Evolutionary conservation across 2,329 filamentous ascomycete genomes (phyloP), one percentile per base, ranked within the genome.

Genomic region (Dactylellina sp.): DNA sequence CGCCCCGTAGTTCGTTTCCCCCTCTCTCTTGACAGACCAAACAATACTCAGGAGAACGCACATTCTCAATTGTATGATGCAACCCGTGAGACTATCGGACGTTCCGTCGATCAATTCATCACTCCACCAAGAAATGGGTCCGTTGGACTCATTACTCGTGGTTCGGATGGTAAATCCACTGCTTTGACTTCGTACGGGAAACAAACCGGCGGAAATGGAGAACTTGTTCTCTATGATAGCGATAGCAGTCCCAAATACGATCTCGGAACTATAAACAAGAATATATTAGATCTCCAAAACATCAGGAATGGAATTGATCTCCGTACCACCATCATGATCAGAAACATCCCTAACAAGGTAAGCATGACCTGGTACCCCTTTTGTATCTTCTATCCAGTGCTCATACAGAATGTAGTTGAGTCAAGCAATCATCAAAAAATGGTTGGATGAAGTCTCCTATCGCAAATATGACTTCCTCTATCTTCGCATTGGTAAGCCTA

Each of bases 381-480:
- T n/a, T n/a, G n/a, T n/a, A n/a, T n/a, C n/a, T n/a, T n/a, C n/a
- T n/a, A n/a, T n/a, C n/a, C n/a, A n/a, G n/a, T 12, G 49, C 18
- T 2, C 11, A 14, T 22, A 55, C 24, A n/a, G n/a, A 39, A 12
- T 22, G 22, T 32, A 66, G 62, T 16, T 66, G 9, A 49, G 11
- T 18, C 70, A 74, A 57, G 16, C 47, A 2, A 32, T 47, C 0
- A 50, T 74, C n/a, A 65, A 66, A 28, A 35, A 44, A 0, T 74
- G 70, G 70, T 25, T 74, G 11, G 91, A 97, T 78, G 85, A 89
- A 76, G 90, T 88, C 14, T 91, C 89, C 80, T 88, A 86, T 82
- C 93, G 92, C 35, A 89, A 89, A 75, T 98, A 96, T 80, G 93
- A 98, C 79, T 98, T 98, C 81, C 88, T 96, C 84, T 98, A 98